These are phyloP conservation scores for Cercospora berteroae DNA, from an alignment of 2,329 filamentous ascomycete genomes.

Conservation along the genomic window DNA sequence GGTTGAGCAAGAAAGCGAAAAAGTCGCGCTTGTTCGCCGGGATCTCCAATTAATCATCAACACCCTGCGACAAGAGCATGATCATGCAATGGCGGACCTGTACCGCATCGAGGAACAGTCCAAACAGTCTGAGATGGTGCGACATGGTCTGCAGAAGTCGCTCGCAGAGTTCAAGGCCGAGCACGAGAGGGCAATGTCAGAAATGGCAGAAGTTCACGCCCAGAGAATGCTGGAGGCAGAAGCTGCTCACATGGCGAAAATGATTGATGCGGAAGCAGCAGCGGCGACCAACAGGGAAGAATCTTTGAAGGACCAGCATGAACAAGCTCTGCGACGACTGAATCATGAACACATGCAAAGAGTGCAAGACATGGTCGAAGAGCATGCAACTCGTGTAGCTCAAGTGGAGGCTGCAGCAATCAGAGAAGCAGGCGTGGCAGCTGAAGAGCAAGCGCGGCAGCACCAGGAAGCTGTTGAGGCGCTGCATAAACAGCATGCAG, in stretches of 20 bases:
- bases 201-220: constrained; percentile 11
- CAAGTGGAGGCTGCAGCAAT: constrained; percentile 23
- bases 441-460: constrained; percentile 20
- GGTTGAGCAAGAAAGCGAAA: constrained; percentile 5
- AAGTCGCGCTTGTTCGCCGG: neutral
- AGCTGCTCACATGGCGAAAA: constrained; percentile 8
- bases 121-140: constrained; percentile 10
- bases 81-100: constrained; percentile 10
- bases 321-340: constrained; percentile 10
- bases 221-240: constrained; percentile 12
- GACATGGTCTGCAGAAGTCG: constrained; percentile 9
- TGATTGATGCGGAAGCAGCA: constrained; percentile 13
- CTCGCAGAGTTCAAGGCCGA: constrained; percentile 16
- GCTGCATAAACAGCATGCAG: constrained; percentile 15
- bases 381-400: constrained; percentile 19
- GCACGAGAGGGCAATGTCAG: constrained; percentile 14
- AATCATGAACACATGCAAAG: constrained; percentile 21
- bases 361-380: constrained; percentile 18
- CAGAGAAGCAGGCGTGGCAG: constrained; percentile 15
- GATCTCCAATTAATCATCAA: constrained; percentile 1
- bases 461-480: constrained; percentile 16
- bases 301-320: constrained; percentile 17
- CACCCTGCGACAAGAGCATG: constrained; percentile 1
- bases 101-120: constrained; percentile 15
- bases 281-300: constrained; percentile 4